Base-by-base conservation (phyloP, 495 filamentous ascomycete species). In the Podospora pseudopauciseta region DNA sequence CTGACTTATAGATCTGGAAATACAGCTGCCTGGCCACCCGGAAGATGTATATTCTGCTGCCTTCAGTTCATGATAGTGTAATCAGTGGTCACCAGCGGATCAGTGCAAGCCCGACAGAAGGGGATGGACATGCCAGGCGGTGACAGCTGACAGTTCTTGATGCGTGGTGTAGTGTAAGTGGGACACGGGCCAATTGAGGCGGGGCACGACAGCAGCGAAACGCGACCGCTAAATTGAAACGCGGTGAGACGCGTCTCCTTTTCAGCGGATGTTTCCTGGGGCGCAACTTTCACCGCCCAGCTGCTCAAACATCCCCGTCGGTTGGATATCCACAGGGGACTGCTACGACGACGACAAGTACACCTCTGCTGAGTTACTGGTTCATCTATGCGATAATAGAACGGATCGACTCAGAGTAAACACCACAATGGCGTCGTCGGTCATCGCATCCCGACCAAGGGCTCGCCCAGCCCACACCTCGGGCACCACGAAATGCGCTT, bases 381-480 rank as follows among this genome's bases (percentile, higher is more conserved):
- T 16, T 49, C 39, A 5, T 49, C 6, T 11, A 49, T 49, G 39
- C 13, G 39, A 16, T 11, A 49, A 49, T 49, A 49, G 23, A 30
- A 54, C 34, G 53, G 70, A 67, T 69, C 70, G 30, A 71, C 54
- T 61, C 16, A 55, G 53, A 65, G 16, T 28, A 18, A 28, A 61
- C 26, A 18, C 6, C 26, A 63, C 30, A 63, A 86, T 86, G 85
- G 75, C 83, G 44, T 81, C 82, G 1, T 81, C 82, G 1, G 78
- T 80, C 65, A 81, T 83, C 61, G 79, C 81, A 57, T 77, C 77
- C 26, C 80, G 82, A 19, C 78, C 82, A 2, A 79, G 83, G 67
- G 77, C 80, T 28, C 74, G 85, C 64, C 84, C 84, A 7, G 85
- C 83, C 7, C 84, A 87, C 73, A 85, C 83, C 27, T 76, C 78